Conservation (phyloP, 441 rosid genomes). For the Gossypium laxum region DNA sequence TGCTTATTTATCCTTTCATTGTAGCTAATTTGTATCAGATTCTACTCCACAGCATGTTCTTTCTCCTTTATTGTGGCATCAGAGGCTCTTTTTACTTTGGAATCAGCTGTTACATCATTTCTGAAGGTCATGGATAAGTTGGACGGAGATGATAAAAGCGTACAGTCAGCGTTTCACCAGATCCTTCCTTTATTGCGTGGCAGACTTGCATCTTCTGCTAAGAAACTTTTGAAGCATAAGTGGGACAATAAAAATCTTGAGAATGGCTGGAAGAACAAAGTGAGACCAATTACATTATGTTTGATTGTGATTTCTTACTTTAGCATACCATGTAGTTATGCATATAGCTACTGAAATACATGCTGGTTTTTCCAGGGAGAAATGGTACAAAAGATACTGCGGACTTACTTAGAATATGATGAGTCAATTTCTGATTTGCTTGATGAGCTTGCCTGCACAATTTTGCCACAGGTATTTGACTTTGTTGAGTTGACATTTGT, state of each 20-base stretch:
- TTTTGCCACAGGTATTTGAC: constrained; percentile 56
- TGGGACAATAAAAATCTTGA: constrained; percentile 51
- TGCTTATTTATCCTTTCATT: neutral
- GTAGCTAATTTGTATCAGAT: constrained; percentile 10
- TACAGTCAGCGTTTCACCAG: constrained; percentile 20
- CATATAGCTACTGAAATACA: neutral
- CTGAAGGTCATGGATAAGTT: constrained; percentile 30
- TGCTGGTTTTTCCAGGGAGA: constrained; percentile 50
- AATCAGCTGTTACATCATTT: constrained; percentile 41
- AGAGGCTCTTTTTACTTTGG: constrained; percentile 56
- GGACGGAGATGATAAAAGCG: constrained; percentile 30
- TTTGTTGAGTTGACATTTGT: neutral
- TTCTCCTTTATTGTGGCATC: constrained; percentile 60
- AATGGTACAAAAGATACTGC: constrained; percentile 51
- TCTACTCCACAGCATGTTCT: constrained; percentile 51
- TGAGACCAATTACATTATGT: constrained; percentile 25
- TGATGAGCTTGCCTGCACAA: constrained; percentile 54
- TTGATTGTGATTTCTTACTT: constrained; percentile 9
- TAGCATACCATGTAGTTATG: neutral
- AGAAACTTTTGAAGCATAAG: constrained; percentile 48
- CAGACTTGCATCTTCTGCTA: constrained; percentile 58
- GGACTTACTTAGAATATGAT: constrained; percentile 52
- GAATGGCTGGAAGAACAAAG: constrained; percentile 68
- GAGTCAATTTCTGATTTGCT: constrained; percentile 54
- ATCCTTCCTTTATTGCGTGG: constrained; percentile 31